Base-by-base conservation (phyloP, 352 stramenopile species). In the Phytophthora europaea region DNA sequence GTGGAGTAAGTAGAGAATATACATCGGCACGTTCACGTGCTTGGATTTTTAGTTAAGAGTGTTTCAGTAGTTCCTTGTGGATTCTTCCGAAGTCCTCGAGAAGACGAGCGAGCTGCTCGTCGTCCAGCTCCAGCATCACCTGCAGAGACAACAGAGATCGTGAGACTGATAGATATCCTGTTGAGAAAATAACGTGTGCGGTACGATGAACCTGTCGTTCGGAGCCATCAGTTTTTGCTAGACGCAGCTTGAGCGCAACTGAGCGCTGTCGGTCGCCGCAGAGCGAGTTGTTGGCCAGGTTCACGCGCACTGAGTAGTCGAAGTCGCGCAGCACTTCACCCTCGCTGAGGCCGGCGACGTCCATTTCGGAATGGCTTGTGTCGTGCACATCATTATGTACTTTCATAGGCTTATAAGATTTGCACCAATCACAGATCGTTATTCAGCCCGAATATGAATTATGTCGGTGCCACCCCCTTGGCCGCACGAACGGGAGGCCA, bases 231-330 rank as follows among this genome's bases (percentile, higher is more conserved):
- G 54, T 38, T 23, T 81, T 67, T 7, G 52, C 43, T 15, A 93
- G 53, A 23, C 80, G 79, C 20, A 93, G 59, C 70, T 93, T 94
- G 6, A 94, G 65, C 13, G 82, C 66, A 5, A 92, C 81, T 0
- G 83, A 81, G 23, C 67, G 70, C 20, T 82, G 66, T 51, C 68
- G 72, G n/a, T 76, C 75, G 16, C 76, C 82, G 34, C 84, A 91
- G 51, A 92, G 61, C n/a, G 80, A 62, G 63, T 74, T 93, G 66
- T 79, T 89, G 34, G 85, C 83, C 62, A 94, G 61, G 38, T 75
- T 83, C 57, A 88, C 80, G 58, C 87, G 85, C 78, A 92, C 80
- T 12, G 87, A 94, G 76, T 90, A 92, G 77, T 94, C 83, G 51
- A 92, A 93, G 63, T 93, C 87, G 45, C 43, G 57, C 53, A 94